Percentiles rank a stretch among this genome's conserved stretches.
Evolutionary conservation across 805 yeast species (phyloP).

Genomic region (Teunomyces aglyptinius): DNA sequence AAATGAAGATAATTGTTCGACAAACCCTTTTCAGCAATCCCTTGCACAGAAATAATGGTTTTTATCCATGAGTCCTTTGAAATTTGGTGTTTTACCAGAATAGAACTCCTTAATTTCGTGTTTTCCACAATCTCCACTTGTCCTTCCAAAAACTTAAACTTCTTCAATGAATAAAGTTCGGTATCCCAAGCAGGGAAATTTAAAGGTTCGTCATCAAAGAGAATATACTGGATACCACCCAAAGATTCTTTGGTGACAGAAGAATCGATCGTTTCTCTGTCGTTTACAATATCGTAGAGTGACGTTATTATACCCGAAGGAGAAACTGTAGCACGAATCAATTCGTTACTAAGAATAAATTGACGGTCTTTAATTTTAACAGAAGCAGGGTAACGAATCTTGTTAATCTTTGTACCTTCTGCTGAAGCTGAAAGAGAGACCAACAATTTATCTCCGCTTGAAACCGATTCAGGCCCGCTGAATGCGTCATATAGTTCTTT

Average conservation of each 20-base stretch:
- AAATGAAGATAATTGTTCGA: slow-evolving; percentile 37
- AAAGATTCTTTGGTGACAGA: slow-evolving; percentile 38
- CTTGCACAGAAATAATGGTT: slow-evolving; percentile 69
- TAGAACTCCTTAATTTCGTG: slow-evolving; percentile 61
- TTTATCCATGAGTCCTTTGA: slow-evolving; percentile 57
- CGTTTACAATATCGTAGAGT: slow-evolving; percentile 55
- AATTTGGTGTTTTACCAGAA: slow-evolving; percentile 61
- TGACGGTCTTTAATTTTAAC: slow-evolving; percentile 38
- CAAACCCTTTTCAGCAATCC: slow-evolving; percentile 47
- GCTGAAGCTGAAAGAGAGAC: slow-evolving; percentile 20
- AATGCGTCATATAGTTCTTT: slow-evolving; percentile 16
- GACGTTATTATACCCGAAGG: slow-evolving; percentile 58
- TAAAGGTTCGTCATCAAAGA: slow-evolving; percentile 88
- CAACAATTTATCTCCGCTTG: slow-evolving; percentile 9
- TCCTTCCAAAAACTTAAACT: slow-evolving; percentile 50
- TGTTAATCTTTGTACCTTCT: slow-evolving; percentile 17
- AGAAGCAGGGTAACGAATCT: slow-evolving; percentile 46
- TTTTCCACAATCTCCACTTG: slow-evolving; percentile 41
- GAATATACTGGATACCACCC: slow-evolving; percentile 78
- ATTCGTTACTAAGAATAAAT: slow-evolving; percentile 58
- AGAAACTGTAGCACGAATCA: slow-evolving; percentile 53
- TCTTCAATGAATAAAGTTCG: slow-evolving; percentile 81
- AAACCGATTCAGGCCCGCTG: neutral
- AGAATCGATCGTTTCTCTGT: slow-evolving; percentile 64
- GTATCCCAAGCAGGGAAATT: slow-evolving; percentile 98